These are phyloP conservation scores for Mikania micrantha DNA, from an alignment of 129 eudicot genomes.

Conservation along the genomic window DNA sequence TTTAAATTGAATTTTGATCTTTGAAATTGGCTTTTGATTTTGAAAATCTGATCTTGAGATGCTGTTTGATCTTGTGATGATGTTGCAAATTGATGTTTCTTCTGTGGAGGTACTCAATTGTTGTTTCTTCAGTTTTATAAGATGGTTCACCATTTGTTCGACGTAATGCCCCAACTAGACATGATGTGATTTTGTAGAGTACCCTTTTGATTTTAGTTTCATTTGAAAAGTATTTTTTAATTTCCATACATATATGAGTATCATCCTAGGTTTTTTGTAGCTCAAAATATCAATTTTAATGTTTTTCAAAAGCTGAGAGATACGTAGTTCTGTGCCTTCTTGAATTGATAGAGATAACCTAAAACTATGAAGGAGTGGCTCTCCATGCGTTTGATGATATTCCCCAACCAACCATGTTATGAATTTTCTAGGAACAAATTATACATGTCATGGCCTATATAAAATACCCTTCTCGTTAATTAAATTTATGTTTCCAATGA, in stretches of 20 bases:
- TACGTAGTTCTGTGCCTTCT: background rate
- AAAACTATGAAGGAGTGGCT: no score
- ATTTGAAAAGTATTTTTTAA: background rate
- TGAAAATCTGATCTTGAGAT: no score
- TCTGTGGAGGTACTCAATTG: constrained; percentile 34
- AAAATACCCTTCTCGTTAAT: no score
- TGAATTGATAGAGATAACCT: no score
- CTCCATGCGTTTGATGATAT: background rate
- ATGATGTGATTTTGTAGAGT: background rate
- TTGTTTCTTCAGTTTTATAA: background rate
- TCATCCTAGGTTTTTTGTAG: background rate
- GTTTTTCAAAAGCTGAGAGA: background rate
- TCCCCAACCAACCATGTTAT: background rate
- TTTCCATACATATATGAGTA: background rate
- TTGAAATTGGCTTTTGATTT: no score
- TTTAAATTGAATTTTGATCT: no score
- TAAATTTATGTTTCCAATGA: no score
- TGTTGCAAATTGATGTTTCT: no score
- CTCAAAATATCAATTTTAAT: background rate
- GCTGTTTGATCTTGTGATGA: no score
- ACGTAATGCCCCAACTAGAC: constrained; percentile 15
- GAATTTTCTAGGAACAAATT: background rate
- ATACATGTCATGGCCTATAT: background rate
- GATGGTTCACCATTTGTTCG: constrained; percentile 2
- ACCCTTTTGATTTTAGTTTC: background rate